Percentiles rank a stretch among this genome's conserved stretches.
Conservation (phyloP, 2,329 filamentous ascomycete species). For the Hypoxylon sp. region DNA sequence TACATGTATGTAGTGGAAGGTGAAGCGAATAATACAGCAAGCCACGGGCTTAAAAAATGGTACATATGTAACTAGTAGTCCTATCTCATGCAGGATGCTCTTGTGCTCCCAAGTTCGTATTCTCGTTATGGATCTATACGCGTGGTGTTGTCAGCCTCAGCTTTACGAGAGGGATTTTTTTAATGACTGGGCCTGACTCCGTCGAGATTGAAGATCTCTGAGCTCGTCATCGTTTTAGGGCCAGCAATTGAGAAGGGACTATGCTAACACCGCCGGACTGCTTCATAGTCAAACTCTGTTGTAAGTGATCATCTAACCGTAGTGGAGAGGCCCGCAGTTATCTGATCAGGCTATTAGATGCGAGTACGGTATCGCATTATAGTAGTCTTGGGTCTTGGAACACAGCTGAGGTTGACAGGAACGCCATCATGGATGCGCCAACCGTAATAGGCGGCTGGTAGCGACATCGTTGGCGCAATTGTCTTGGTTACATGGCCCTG, state of each 20-base stretch:
- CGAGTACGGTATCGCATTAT: constrained; percentile 12
- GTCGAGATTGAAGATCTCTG: constrained; percentile 24
- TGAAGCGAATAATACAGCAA: constrained; percentile 7
- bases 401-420: constrained; percentile 36
- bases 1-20: constrained; percentile 12
- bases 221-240: constrained; percentile 33
- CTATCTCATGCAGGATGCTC: constrained; percentile 7
- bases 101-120: constrained; percentile 41
- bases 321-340: constrained; percentile 25
- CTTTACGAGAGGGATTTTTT: constrained; percentile 46
- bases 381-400: not conserved
- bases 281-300: constrained; percentile 33
- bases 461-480: constrained; percentile 36
- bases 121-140: constrained; percentile 5
- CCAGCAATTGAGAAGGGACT: constrained; percentile 30
- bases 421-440: constrained; percentile 13
- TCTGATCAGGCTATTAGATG: constrained; percentile 16
- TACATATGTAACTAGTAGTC: constrained; percentile 6
- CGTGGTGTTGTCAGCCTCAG: constrained; percentile 40
- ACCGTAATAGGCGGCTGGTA: constrained; percentile 30
- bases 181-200: constrained; percentile 14
- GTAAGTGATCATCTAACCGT: constrained; percentile 25
- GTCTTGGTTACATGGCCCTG: constrained; percentile 34
- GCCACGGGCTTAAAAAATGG: not conserved
- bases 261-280: constrained; percentile 30